Evolutionary conservation across 176 grass and related monocot genomes (phyloP).

Genomic region (Bonia amplexicaulis): DNA sequence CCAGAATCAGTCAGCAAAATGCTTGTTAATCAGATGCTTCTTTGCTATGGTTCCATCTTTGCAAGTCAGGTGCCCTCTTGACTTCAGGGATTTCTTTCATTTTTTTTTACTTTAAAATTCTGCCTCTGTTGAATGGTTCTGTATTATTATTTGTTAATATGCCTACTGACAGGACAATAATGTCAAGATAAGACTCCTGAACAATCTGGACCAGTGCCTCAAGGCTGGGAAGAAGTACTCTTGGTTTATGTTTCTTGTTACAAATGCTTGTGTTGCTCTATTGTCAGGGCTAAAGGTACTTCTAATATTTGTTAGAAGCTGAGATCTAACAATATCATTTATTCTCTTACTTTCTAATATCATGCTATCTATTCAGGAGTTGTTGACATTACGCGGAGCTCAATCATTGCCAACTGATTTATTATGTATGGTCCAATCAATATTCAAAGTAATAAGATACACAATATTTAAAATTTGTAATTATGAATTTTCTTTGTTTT

Average conservation of each 20-base stretch:
- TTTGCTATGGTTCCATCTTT: slow-evolving; percentile 86
- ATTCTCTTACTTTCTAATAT: slow-evolving; percentile 18
- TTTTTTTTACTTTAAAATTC: slow-evolving; percentile 13
- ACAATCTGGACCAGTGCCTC: slow-evolving; percentile 74
- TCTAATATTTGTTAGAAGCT: slow-evolving; percentile 27
- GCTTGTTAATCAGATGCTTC: slow-evolving; percentile 92
- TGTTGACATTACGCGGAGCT: slow-evolving; percentile 53
- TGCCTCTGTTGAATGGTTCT: background rate
- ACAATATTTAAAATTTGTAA: background rate
- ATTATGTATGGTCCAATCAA: slow-evolving; percentile 67
- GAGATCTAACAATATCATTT: background rate
- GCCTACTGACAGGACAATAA: slow-evolving; percentile 57
- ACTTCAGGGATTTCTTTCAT: slow-evolving; percentile 7
- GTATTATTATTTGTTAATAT: slow-evolving; percentile 26
- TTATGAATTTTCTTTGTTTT: background rate
- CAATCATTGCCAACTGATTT: slow-evolving; percentile 66
- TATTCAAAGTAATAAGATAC: slow-evolving; percentile 57
- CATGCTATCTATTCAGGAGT: slow-evolving; percentile 38
- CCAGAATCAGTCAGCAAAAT: slow-evolving; percentile 81
- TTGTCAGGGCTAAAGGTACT: slow-evolving; percentile 86
- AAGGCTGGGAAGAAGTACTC: slow-evolving; percentile 69
- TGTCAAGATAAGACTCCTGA: slow-evolving; percentile 71
- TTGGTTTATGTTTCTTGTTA: slow-evolving; percentile 62
- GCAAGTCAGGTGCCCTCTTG: slow-evolving; percentile 69
- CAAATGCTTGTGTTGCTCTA: slow-evolving; percentile 86